A percentile compares a stretch with the other conserved stretches of the same genome.
phyloP scores from a whole-genome alignment of 176 grass and related monocot species.

The Phoenix roebelenii region DNA sequence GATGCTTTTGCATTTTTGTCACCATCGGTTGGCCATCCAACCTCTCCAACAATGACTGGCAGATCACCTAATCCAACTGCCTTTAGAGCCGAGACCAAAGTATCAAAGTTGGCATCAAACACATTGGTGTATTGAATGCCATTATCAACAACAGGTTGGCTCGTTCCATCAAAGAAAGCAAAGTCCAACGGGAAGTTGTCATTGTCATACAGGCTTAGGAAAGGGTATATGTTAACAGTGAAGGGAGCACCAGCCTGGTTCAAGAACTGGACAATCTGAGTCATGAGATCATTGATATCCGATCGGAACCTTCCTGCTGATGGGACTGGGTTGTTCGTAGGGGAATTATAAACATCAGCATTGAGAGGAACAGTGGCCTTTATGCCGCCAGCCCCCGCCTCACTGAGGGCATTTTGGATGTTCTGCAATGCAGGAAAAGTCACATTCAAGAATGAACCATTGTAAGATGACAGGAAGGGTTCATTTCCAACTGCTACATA shows the following conservation, averaged over 20 bases:
- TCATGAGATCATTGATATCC: constrained; percentile 16
- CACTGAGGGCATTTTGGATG: constrained; percentile 23
- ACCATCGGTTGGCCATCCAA: constrained; percentile 23
- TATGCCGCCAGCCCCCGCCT: constrained; percentile 21
- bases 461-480: constrained; percentile 28
- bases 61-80: constrained; percentile 9
- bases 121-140: constrained; percentile 16
- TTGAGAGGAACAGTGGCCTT: constrained; percentile 33
- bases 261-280: constrained; percentile 17
- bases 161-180: constrained; percentile 25
- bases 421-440: constrained; percentile 25
- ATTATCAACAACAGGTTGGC: constrained; percentile 13
- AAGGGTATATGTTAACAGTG: constrained; percentile 29
- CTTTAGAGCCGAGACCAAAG: constrained; percentile 18
- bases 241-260: constrained; percentile 18
- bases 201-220: constrained; percentile 19
- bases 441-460: constrained; percentile 28
- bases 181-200: constrained; percentile 15
- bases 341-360: constrained; percentile 36
- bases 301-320: constrained; percentile 17
- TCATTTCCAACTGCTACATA: constrained; percentile 38
- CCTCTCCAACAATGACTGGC: constrained; percentile 15
- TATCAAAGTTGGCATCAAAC: constrained; percentile 30
- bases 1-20: constrained; percentile 12
- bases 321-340: not conserved